Evolutionary conservation across 192 early-diverging fungal genomes (phyloP).

Genomic region (Podochytrium sp.): DNA sequence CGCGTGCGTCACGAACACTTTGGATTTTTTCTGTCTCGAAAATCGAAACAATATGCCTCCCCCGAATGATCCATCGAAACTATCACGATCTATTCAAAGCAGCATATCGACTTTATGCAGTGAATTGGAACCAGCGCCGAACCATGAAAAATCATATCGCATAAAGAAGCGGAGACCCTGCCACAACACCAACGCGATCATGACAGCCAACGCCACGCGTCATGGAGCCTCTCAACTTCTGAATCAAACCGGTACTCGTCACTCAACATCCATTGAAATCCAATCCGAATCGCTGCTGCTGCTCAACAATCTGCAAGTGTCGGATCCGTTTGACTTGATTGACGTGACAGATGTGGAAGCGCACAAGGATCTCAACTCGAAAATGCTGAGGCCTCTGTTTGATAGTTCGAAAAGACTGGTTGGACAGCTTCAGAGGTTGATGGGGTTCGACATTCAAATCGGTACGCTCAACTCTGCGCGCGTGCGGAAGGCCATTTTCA

Average conservation of each 20-base stretch:
- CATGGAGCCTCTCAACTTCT: no score
- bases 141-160: background rate
- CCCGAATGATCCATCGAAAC: background rate
- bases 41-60: no score
- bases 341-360: background rate
- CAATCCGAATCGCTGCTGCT: background rate
- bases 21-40: no score
- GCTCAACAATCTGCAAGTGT: background rate
- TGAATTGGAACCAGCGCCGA: background rate
- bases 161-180: background rate
- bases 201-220: no score
- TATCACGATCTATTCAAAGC: background rate
- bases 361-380: background rate
- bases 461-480: background rate
- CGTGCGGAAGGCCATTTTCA: no score
- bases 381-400: constrained; percentile 18
- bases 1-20: no score
- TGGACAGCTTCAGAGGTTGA: constrained; percentile 5
- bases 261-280: background rate
- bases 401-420: constrained; percentile 19
- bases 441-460: constrained; percentile 3
- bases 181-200: background rate
- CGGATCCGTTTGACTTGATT: background rate
- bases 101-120: background rate
- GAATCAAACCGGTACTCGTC: background rate